Percentiles rank a stretch among this genome's conserved stretches.
Conservation (phyloP, 2,329 filamentous ascomycete species). For the Pestalotiopsis sp. region DNA sequence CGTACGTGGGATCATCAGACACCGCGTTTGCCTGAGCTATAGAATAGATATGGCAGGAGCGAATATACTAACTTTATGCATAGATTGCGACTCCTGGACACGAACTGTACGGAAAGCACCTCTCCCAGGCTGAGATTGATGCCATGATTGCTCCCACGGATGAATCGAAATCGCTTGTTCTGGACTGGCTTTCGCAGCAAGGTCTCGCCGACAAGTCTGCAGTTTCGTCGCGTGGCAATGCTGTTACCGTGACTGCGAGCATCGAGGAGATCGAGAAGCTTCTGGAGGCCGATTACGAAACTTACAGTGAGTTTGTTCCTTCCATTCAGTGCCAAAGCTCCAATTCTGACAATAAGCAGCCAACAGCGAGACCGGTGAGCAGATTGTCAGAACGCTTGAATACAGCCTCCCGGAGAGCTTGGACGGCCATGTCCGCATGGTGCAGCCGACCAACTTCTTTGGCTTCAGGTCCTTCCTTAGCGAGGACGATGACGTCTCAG, state of each 20-base stretch:
- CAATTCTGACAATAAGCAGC: neutral
- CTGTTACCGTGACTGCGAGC: constrained; percentile 2
- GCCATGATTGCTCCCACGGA: constrained; percentile 13
- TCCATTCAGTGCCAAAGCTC: neutral
- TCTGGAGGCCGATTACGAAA: constrained; percentile 10
- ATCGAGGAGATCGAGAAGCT: constrained; percentile 11
- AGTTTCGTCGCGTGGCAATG: neutral
- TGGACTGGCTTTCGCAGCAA: constrained; percentile 4
- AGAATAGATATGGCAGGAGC: no score
- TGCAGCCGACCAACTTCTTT: constrained; percentile 14
- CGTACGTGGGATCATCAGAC: neutral
- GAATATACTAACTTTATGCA: neutral
- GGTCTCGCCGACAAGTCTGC: constrained; percentile 7
- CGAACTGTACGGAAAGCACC: constrained; percentile 9
- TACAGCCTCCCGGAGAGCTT: constrained; percentile 6
- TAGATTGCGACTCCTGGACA: constrained; percentile 13
- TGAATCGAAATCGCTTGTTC: constrained; percentile 8
- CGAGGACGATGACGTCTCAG: neutral
- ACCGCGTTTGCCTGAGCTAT: no score
- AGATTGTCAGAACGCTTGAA: constrained; percentile 9
- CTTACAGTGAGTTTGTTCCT: constrained; percentile 1
- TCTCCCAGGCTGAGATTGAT: constrained; percentile 2
- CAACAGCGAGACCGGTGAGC: neutral
- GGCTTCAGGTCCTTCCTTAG: constrained; percentile 8
- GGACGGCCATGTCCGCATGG: constrained; percentile 2